Conservation (phyloP, 257 asterid genomes). For the Solanum ossicruentum region DNA sequence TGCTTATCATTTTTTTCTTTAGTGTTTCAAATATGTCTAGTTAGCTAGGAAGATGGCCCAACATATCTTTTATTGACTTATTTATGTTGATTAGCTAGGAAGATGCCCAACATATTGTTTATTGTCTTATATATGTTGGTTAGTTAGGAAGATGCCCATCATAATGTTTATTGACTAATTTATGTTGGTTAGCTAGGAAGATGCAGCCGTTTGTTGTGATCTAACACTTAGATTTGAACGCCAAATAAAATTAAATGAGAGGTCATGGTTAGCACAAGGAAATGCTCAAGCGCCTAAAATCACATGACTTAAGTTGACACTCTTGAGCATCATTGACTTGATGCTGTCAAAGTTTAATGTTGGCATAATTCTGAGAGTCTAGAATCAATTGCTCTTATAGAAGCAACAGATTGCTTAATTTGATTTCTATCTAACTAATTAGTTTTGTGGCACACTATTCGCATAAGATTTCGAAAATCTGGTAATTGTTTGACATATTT, state of each 20-base stretch:
- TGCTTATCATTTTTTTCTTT: background rate
- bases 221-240: background rate
- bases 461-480: background rate
- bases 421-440: background rate
- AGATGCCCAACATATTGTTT: background rate
- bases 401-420: background rate
- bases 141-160: background rate
- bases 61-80: background rate
- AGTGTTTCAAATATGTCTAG: background rate
- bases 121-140: background rate
- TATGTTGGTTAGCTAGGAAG: background rate
- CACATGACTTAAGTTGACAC: background rate
- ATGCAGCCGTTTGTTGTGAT: background rate
- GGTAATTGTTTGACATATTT: background rate
- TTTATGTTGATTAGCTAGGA: background rate
- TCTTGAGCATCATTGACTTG: background rate
- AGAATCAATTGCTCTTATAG: background rate
- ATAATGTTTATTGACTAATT: background rate
- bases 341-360: background rate
- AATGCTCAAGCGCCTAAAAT: background rate
- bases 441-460: background rate
- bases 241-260: background rate
- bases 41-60: background rate
- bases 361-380: background rate
- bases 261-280: background rate